Evolutionary conservation across 1,139 yeast species (phyloP), one percentile per base, ranked within the genome.

Genomic region (Yamadazyma blattariae): DNA sequence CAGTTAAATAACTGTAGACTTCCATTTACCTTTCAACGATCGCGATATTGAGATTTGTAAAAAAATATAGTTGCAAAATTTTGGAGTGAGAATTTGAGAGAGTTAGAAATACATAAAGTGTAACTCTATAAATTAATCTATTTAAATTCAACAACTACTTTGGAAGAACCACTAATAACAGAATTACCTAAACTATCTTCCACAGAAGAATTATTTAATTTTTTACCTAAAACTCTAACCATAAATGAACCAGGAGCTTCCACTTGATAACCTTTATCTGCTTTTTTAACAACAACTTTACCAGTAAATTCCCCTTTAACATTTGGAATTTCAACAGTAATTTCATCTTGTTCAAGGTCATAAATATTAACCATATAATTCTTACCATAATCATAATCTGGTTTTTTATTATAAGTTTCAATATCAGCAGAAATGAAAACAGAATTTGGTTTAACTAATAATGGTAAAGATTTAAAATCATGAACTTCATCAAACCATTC

Each of bases 381-480:
- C 19, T 48, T 38, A 25, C 35, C 35, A 38, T 50, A 54, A 5
- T 44, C 48, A 33, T 50, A 52, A 22, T 47, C 57, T 3, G 57
- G 54, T 5, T 21, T 36, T n/a, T 33, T 25, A 17, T 32, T 33
- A 10, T 35, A 32, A 9, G 39, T 32, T 2, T 37, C 22, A 10
- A 42, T 34, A n/a, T 40, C 46, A 7, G 51, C 41, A 5, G 50
- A 33, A 18, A 60, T 45, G 23, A 57, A 37, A 10, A 48, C 54
- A 7, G 60, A 52, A 36, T 50, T 50, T 5, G 57, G 51, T 35
- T 51, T 46, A 6, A 60, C 55, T 16, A 60, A 47, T 29, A 59
- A 43, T 3, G 67, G 67, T 25, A 61, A 38, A 4, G 63, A 54
- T 29, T 45, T 40, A 44, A 47, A 59, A 32, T 51, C 58, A 40